A percentile compares a stretch with the other conserved stretches of the same genome.
These are phyloP conservation scores for Oidium heveae DNA, from an alignment of 2,329 filamentous ascomycete genomes.

Conservation along the genomic window DNA sequence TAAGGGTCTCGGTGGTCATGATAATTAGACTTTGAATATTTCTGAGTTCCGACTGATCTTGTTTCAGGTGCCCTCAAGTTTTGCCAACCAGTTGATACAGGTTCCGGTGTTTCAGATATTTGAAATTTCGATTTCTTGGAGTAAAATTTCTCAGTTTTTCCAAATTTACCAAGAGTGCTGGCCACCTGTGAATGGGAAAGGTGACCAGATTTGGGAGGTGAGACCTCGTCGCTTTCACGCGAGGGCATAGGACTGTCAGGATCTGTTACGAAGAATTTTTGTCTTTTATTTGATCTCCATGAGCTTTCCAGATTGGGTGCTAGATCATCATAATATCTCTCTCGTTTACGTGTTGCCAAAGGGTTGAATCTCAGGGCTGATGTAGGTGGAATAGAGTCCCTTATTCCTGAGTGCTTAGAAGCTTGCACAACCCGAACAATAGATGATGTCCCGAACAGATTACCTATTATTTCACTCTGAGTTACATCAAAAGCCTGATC, in stretches of 20 bases:
- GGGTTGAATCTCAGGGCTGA: slow-evolving; percentile 12
- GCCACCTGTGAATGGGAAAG: neutral
- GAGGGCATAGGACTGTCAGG: slow-evolving; percentile 13
- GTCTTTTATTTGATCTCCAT: slow-evolving; percentile 10
- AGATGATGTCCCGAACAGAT: slow-evolving; percentile 8
- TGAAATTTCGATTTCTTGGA: slow-evolving; percentile 7
- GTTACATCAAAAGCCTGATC: slow-evolving; percentile 13
- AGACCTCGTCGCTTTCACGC: slow-evolving; percentile 6
- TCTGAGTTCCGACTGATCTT: neutral
- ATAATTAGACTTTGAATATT: neutral
- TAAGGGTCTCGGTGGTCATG: neutral
- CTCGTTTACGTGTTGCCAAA: slow-evolving; percentile 7
- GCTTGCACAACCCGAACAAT: slow-evolving; percentile 12
- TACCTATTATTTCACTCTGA: slow-evolving; percentile 10
- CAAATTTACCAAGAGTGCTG: slow-evolving; percentile 8
- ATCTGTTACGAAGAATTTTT: slow-evolving; percentile 7
- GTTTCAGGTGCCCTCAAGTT: neutral
- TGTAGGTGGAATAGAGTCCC: slow-evolving; percentile 13
- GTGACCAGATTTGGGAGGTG: neutral
- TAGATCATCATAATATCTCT: slow-evolving; percentile 5
- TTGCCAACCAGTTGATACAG: neutral
- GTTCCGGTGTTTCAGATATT: slow-evolving; percentile 4
- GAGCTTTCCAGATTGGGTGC: slow-evolving; percentile 2
- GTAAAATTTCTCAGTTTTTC: slow-evolving; percentile 3
- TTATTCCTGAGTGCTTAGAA: slow-evolving; percentile 5